Base-by-base conservation (phyloP, 192 early-diverging fungal species). In the Mortierella claussenii region DNA sequence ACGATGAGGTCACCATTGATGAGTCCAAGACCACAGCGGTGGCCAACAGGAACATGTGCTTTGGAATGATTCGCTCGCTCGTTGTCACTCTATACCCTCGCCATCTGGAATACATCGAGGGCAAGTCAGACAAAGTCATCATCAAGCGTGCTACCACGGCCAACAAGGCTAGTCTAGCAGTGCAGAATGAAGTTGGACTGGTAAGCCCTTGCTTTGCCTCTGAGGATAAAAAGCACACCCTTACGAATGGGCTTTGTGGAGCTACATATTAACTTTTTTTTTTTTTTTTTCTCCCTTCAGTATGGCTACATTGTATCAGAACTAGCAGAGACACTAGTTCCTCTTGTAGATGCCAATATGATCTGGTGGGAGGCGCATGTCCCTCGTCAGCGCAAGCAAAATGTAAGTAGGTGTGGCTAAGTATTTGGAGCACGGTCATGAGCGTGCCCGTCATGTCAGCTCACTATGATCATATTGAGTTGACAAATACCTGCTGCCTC, bases 271-370 rank as follows among this genome's bases (percentile, higher is more conserved):
- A 0, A 11, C 28, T 52, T 15, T 30, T 52, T 36, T 48, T 47
- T 42, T 52, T 49, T 28, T 59, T 21, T 46, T 2, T 49, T 5
- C 37, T 9, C 31, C 52, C 43, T 2, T 20, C 51, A 76, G 73
- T 76, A 76, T 44, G 73, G 73, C 2, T 76, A 76, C 46, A 76
- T 76, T 27, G 73, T 76, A 12, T 76, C 73, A 15, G 73, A 76
- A 28, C 36, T 66, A 30, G 70, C 70, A 66, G 70, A 75, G 31
- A 75, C 63, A 9, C 70, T 75, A 28, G 70, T 75, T 15, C 70
- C 70, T 12, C 58, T 75, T 36, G 70, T 75, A 4, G 70, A 75
- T 33, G 70, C 70, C 1, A 65, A 65, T 13, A 75, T 75, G 63
- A 65, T 75, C n/a, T 75, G 70, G 70, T 75, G 70, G 70, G 70